These are phyloP conservation scores for Cyberlindnera mrakii DNA, from an alignment of 805 yeast species.

Conservation along the genomic window DNA sequence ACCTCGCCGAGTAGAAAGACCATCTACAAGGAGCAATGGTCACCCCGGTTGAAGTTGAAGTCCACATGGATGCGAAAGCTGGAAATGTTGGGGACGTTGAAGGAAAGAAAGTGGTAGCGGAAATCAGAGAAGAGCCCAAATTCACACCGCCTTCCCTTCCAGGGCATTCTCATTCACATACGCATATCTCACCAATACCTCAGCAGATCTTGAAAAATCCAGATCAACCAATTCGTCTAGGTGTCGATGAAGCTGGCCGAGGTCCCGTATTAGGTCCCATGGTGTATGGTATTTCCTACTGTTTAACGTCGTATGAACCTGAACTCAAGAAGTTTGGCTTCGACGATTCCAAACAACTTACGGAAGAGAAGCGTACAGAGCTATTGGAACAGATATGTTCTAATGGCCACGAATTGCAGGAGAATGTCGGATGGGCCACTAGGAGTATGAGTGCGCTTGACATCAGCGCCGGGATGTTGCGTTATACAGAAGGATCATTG, in stretches of 20 bases:
- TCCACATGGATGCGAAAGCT: not conserved
- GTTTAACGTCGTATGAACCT: constrained; percentile 46
- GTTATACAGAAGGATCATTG: constrained; percentile 16
- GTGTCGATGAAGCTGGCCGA: constrained; percentile 98
- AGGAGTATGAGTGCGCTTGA: constrained; percentile 82
- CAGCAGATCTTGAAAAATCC: constrained; percentile 26
- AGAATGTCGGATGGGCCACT: constrained; percentile 82
- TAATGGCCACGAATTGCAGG: constrained; percentile 34
- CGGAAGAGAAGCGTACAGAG: constrained; percentile 60
- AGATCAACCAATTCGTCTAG: constrained; percentile 46
- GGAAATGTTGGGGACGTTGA: not conserved
- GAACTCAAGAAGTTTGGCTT: constrained; percentile 61
- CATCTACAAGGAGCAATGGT: too few species aligned
- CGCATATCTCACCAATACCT: constrained; percentile 50
- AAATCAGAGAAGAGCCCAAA: not conserved
- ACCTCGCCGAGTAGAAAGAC: too few species aligned
- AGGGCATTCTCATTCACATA: constrained; percentile 40
- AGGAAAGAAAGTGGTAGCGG: not conserved
- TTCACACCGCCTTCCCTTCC: constrained; percentile 34
- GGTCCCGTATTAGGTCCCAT: constrained; percentile 98
- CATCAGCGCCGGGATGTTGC: constrained; percentile 83
- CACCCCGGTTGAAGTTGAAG: too few species aligned
- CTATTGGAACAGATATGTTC: constrained; percentile 56
- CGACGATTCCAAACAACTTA: constrained; percentile 88
- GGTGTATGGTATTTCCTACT: constrained; percentile 91